Conservation (phyloP, 345 rosid genomes). For the Syzygium grande region DNA sequence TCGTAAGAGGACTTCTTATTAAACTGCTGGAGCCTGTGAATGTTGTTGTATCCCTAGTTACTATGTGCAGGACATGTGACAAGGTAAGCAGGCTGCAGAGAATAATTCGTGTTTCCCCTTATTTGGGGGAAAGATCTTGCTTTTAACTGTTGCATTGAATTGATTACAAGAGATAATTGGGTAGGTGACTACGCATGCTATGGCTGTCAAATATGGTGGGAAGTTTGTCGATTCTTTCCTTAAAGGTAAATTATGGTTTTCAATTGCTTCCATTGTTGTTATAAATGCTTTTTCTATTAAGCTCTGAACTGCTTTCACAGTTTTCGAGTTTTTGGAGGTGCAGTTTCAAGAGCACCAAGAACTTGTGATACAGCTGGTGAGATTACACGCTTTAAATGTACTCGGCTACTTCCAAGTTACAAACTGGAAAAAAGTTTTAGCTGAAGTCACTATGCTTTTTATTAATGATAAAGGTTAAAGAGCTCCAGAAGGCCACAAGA, state of each 20-base stretch:
- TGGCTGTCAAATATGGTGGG: conserved; percentile 88
- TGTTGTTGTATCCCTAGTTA: conserved; percentile 66
- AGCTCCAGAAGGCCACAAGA: conserved; percentile 86
- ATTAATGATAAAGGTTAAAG: conserved; percentile 42
- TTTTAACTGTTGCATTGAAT: background rate
- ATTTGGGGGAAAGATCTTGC: background rate
- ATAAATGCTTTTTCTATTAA: background rate
- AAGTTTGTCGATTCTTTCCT: conserved; percentile 69
- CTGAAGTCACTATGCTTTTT: background rate
- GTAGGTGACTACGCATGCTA: conserved; percentile 59
- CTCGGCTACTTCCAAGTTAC: background rate
- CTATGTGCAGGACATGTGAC: conserved; percentile 54
- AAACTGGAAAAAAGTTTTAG: background rate
- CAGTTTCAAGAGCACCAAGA: conserved; percentile 61
- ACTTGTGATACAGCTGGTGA: conserved; percentile 54
- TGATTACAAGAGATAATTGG: conserved; percentile 4
- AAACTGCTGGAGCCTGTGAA: conserved; percentile 46
- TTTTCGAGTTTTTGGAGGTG: conserved; percentile 60
- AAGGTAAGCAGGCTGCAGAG: conserved; percentile 37
- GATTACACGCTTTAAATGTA: conserved; percentile 3
- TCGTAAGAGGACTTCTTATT: conserved; percentile 33
- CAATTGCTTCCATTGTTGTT: background rate
- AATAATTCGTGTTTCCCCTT: background rate
- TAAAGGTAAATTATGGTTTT: conserved; percentile 37
- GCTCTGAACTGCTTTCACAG: conserved; percentile 27